Base-by-base conservation (phyloP, 2,329 filamentous ascomycete genomes). In the Pseudogymnoascus pannorum region DNA sequence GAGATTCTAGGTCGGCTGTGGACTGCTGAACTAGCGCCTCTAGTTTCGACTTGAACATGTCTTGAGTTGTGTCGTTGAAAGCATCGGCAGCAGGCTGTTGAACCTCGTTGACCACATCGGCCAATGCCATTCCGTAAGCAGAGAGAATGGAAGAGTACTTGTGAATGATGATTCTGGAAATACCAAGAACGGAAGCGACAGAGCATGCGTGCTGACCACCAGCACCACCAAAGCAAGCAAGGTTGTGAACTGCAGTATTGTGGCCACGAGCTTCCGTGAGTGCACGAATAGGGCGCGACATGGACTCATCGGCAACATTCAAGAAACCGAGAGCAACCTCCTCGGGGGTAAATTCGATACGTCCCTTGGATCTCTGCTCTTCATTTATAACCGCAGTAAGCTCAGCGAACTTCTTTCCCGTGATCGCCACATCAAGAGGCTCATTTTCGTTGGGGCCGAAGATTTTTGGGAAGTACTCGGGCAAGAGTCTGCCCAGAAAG, bases 391-490 rank as follows among this genome's bases (percentile, higher is more conserved):
- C 81, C 33, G 87, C 80, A 0, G 91, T 85, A 9, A 97, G 77
- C 65, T 91, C 85, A 63, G 87, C 81, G 65, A 97, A 90, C 0
- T 89, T 81, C 67, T 82, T 85, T 70, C 84, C 82, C 67, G 89
- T 94, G 1, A 89, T 88, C 58, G 88, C 83, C 1, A 82, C 77
- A 69, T 96, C 92, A 1, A 97, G 75, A 0, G 86, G 86, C 71
- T 93, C 83, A 60, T 96, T 81, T 71, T 97, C 92, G 36, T 92
- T 88, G 71, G 90, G 87, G 51, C 92, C 92, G 68, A 97, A 96
- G 62, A 97, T 96, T 72, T 92, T 92, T 0, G 92, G 92, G 70
- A 96, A 96, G 77, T 92, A 94, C 63, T 94, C 89, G 0, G 92
- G 91, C 1, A 96, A 75, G 4, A 97, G 77, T 36, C 92, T 82